phyloP scores from a whole-genome alignment of 306 rosid species.

The Fragaria ananassa region DNA sequence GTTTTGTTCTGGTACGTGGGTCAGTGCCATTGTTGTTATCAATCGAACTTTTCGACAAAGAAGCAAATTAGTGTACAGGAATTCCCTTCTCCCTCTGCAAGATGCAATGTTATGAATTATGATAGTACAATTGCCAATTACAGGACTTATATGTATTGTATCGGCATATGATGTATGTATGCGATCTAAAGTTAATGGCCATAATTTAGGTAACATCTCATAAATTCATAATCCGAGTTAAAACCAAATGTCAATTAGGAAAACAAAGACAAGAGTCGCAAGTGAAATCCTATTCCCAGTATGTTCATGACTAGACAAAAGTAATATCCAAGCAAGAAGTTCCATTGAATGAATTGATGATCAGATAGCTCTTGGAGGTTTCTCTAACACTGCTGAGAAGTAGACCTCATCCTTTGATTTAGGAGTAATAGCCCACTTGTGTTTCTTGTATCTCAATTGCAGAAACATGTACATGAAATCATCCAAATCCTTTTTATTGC shows the following conservation, averaged over 20 bases:
- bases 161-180: no score
- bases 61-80: conserved; percentile 22
- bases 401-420: conserved; percentile 77
- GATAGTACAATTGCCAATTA: no score
- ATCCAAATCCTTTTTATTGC: conserved; percentile 69
- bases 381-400: conserved; percentile 84
- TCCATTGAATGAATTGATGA: conserved; percentile 10
- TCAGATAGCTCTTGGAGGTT: conserved; percentile 88
- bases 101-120: no score
- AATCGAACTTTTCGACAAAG: conserved; percentile 18
- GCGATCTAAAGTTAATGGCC: background rate
- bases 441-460: conserved; percentile 88
- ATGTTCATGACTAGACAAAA: conserved; percentile 1
- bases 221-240: background rate
- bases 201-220: background rate
- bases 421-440: conserved; percentile 67
- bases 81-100: no score
- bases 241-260: background rate
- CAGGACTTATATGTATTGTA: no score
- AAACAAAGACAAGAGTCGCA: background rate
- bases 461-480: conserved; percentile 90
- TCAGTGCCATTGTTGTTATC: conserved; percentile 18
- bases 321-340: background rate
- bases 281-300: conserved; percentile 1
- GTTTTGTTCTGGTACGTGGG: conserved; percentile 2